A percentile compares a stretch with the other conserved stretches of the same genome.
phyloP scores from a whole-genome alignment of 495 filamentous ascomycete genomes.

The Penicillium roqueforti region DNA sequence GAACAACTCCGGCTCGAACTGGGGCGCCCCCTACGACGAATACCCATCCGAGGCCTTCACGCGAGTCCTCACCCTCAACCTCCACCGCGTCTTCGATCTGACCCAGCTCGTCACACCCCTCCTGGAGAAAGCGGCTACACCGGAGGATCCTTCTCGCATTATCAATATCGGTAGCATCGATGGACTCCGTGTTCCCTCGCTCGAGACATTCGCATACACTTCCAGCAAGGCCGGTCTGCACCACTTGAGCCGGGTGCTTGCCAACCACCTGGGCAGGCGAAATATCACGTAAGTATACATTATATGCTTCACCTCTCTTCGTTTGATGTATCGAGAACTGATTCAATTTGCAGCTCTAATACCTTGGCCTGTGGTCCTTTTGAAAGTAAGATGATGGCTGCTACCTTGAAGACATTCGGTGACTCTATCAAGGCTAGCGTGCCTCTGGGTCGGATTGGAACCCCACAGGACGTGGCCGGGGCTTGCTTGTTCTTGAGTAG shows the following conservation, averaged over 20 bases:
- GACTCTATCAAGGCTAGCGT: constrained; percentile 60
- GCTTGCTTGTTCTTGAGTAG: constrained; percentile 71
- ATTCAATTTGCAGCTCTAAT: constrained; percentile 43
- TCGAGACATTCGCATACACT: constrained; percentile 76
- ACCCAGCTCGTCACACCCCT: constrained; percentile 70
- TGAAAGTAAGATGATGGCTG: constrained; percentile 79
- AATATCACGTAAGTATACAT: constrained; percentile 57
- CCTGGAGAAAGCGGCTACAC: constrained; percentile 51
- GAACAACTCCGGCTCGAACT: constrained; percentile 75
- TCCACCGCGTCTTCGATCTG: constrained; percentile 74
- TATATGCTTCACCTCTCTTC: background rate
- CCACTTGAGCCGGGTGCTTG: constrained; percentile 69
- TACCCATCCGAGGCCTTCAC: constrained; percentile 68
- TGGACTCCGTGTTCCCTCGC: constrained; percentile 58
- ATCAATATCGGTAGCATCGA: constrained; percentile 76
- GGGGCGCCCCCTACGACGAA: constrained; percentile 63
- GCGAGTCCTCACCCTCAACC: constrained; percentile 72
- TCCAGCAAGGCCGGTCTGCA: constrained; percentile 69
- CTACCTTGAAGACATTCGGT: constrained; percentile 56
- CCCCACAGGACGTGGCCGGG: constrained; percentile 68
- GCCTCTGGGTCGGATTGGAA: constrained; percentile 69
- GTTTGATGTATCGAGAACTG: background rate
- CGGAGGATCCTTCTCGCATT: constrained; percentile 55
- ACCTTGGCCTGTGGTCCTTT: constrained; percentile 77
- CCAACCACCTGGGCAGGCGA: constrained; percentile 63